These are phyloP conservation scores for Ogataea philodendri DNA, from an alignment of 805 yeast genomes.

Conservation along the genomic window DNA sequence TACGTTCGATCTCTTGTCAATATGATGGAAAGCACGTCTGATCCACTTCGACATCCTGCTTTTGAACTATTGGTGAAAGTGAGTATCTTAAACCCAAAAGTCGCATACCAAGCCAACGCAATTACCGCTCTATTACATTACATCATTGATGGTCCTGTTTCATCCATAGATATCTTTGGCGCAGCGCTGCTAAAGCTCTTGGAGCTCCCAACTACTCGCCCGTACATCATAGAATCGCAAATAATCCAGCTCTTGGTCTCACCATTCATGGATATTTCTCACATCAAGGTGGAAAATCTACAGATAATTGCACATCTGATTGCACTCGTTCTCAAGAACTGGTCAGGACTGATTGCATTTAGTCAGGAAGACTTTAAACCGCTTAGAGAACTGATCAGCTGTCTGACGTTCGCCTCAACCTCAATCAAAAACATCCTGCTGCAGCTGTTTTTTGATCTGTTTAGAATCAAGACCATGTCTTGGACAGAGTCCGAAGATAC, in stretches of 20 bases:
- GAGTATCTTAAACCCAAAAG: constrained; percentile 42
- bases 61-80: constrained; percentile 55
- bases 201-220: constrained; percentile 54
- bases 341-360: constrained; percentile 73
- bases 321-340: constrained; percentile 59
- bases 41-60: constrained; percentile 48
- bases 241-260: constrained; percentile 64
- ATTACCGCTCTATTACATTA: constrained; percentile 43
- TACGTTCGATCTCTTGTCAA: constrained; percentile 66
- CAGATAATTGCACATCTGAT: constrained; percentile 61
- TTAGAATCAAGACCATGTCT: constrained; percentile 58
- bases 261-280: constrained; percentile 64
- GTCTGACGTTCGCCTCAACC: constrained; percentile 59
- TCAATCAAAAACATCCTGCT: constrained; percentile 59
- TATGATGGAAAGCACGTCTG: constrained; percentile 54
- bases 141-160: constrained; percentile 55
- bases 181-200: constrained; percentile 53
- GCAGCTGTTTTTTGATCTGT: constrained; percentile 67
- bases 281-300: constrained; percentile 49
- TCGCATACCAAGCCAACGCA: constrained; percentile 45
- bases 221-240: constrained; percentile 53
- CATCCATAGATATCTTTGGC: constrained; percentile 40
- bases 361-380: constrained; percentile 55
- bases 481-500: constrained; percentile 37
- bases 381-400: constrained; percentile 55